Percentiles rank a stretch among this genome's conserved stretches.
Conservation (phyloP, 495 filamentous ascomycete genomes). For the Penicillium alfredii region DNA sequence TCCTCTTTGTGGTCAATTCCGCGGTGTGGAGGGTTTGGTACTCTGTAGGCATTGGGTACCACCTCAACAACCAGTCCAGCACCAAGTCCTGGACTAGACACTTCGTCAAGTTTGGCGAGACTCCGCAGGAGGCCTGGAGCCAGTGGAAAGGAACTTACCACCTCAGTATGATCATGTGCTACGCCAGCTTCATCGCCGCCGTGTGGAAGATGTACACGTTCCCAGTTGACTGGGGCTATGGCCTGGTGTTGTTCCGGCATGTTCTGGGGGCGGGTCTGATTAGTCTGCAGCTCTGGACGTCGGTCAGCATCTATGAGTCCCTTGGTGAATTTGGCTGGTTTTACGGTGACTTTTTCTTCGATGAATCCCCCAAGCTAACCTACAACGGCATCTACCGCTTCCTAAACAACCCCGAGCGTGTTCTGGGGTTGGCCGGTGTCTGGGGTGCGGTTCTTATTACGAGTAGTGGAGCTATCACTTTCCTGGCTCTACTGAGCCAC, state of each 20-base stretch:
- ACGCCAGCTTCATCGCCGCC: slow-evolving; percentile 81
- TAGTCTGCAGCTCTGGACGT: slow-evolving; percentile 87
- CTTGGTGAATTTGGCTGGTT: slow-evolving; percentile 99
- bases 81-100: slow-evolving; percentile 92
- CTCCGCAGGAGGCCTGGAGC: slow-evolving; percentile 83
- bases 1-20: slow-evolving; percentile 76
- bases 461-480: slow-evolving; percentile 74
- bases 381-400: slow-evolving; percentile 98
- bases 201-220: slow-evolving; percentile 93
- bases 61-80: slow-evolving; percentile 79
- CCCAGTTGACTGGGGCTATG: slow-evolving; percentile 78
- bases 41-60: slow-evolving; percentile 76
- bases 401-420: slow-evolving; percentile 93
- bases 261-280: slow-evolving; percentile 76
- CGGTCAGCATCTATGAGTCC: slow-evolving; percentile 89
- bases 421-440: slow-evolving; percentile 88
- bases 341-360: slow-evolving; percentile 96
- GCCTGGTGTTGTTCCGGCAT: slow-evolving; percentile 77
- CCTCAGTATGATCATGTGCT: slow-evolving; percentile 81
- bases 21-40: slow-evolving; percentile 86
- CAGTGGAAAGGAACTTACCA: slow-evolving; percentile 98
- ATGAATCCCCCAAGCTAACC: slow-evolving; percentile 74
- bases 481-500: slow-evolving; percentile 79
- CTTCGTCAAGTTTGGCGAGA: slow-evolving; percentile 94
- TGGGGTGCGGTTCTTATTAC: slow-evolving; percentile 95